A percentile compares a stretch with the other conserved stretches of the same genome.
Evolutionary conservation across 306 rosid genomes (phyloP).

Genomic region (Dryas drummondii): DNA sequence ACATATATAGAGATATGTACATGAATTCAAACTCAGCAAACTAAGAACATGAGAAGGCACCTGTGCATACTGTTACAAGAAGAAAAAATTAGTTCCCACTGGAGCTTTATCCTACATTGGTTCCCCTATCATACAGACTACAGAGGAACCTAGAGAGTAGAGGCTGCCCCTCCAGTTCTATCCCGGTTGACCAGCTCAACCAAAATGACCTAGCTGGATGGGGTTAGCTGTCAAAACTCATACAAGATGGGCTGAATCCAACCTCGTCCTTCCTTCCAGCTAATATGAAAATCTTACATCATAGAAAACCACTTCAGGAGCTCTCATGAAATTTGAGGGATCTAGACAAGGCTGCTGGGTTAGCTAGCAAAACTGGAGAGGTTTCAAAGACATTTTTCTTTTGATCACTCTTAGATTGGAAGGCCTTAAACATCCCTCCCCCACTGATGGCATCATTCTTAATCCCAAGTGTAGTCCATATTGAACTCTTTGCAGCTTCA

Average conservation of each 20-base stretch:
- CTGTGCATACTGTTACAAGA: slow-evolving; percentile 37
- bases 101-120: slow-evolving; percentile 36
- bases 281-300: not conserved
- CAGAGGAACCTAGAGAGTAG: slow-evolving; percentile 4
- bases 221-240: slow-evolving; percentile 36
- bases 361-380: slow-evolving; percentile 61
- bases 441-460: slow-evolving; percentile 67
- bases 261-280: slow-evolving; percentile 20
- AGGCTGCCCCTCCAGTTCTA: slow-evolving; percentile 28
- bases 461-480: slow-evolving; percentile 91
- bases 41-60: slow-evolving; percentile 46
- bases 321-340: slow-evolving; percentile 71
- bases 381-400: slow-evolving; percentile 47
- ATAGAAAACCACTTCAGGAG: slow-evolving; percentile 36
- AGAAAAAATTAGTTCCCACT: slow-evolving; percentile 45
- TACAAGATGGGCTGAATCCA: slow-evolving; percentile 29
- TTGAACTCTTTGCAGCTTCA: slow-evolving; percentile 94
- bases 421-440: slow-evolving; percentile 63
- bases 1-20: slow-evolving; percentile 51
- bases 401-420: slow-evolving; percentile 50
- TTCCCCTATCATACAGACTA: slow-evolving; percentile 28
- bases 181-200: slow-evolving; percentile 18
- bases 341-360: slow-evolving; percentile 94
- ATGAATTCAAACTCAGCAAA: slow-evolving; percentile 43
- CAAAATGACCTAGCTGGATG: slow-evolving; percentile 35